phyloP scores from a whole-genome alignment of 2,329 filamentous ascomycete species.

The Pyricularia sp. region DNA sequence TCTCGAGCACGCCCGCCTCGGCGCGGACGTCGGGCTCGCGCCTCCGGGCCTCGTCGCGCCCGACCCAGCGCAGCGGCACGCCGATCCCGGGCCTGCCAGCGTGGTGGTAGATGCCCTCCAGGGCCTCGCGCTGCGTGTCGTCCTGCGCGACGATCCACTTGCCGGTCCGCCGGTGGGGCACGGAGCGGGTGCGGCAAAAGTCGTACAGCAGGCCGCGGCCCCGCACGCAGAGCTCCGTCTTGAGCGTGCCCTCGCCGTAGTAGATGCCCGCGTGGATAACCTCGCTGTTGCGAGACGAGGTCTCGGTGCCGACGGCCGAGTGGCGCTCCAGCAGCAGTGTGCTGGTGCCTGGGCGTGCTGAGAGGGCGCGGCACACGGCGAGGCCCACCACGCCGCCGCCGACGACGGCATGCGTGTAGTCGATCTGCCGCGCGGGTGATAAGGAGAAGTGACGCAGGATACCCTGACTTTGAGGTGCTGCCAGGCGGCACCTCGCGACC shows the following conservation, averaged over 20 bases:
- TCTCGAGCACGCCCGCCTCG: constrained; percentile 67
- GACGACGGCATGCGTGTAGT: constrained; percentile 42
- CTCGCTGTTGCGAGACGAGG: constrained; percentile 84
- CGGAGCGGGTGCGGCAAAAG: constrained; percentile 57
- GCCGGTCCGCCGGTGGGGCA: constrained; percentile 66
- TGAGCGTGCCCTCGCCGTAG: constrained; percentile 68
- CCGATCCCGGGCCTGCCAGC: constrained; percentile 21
- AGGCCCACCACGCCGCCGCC: constrained; percentile 65
- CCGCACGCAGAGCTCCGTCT: constrained; percentile 71
- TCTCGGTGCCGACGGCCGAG: constrained; percentile 68
- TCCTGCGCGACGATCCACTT: constrained; percentile 96
- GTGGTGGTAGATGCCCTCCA: constrained; percentile 39
- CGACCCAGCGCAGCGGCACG: constrained; percentile 61
- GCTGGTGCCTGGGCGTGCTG: constrained; percentile 39
- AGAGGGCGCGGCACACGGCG: constrained; percentile 65
- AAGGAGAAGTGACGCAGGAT: constrained; percentile 22
- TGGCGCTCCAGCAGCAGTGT: constrained; percentile 74
- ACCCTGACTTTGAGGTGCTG: neutral
- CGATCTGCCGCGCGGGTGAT: constrained; percentile 21
- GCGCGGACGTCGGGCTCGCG: constrained; percentile 72
- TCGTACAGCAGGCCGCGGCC: constrained; percentile 72
- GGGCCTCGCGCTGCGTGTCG: constrained; percentile 55
- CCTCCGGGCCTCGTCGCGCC: constrained; percentile 46
- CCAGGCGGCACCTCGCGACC: neutral
- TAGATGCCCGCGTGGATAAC: constrained; percentile 95